Base-by-base conservation (phyloP, 495 filamentous ascomycete species). In the Penicillium herquei region DNA sequence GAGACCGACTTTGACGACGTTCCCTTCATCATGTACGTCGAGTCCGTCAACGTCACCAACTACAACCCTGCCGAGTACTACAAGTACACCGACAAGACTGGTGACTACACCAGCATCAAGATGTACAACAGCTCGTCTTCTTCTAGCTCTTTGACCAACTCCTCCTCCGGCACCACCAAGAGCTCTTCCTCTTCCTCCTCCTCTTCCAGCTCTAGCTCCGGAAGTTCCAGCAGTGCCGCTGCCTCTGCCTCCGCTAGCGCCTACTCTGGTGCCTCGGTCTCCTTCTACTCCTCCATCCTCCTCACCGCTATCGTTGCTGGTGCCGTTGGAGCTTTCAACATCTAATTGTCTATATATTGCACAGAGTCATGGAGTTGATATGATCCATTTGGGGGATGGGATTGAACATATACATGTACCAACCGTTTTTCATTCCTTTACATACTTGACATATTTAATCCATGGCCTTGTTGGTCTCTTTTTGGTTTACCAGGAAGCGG, bases 1-100 rank as follows among this genome's bases (percentile, higher is more conserved):
- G 65, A 76, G 54, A 90, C 88, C 9, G 83, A 91, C 69, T 95
- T 87, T 70, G 65, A 68, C 37, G 67, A 82, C 8, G 91, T 89
- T 9, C 90, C 91, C 0, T 95, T 84, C 72, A 83, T 77, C 52
- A 93, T 94, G 89, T 84, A 77, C 53, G 83, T 95, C 33, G 74
- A 89, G 72, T 84, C 75, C 35, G 84, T 85, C 39, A 72, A 76
- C 14, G 51, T 68, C 51, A 58, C 51, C 60, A 68, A 68, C 60
- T 68, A 66, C 49, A 66, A 59, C 58, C 63, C 65, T 10, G 65
- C 65, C 13, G 75, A 91, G 34, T 76, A 76, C 39, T 90, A 95
- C 74, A 88, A 77, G 73, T 83, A 83, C 55, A 82, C 76, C 26
- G 90, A 87, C 49, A 82, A 81, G 52, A 79, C 75, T 21, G 91